Conservation (phyloP, 441 rosid species). For the Arabidopsis hybrid region DNA sequence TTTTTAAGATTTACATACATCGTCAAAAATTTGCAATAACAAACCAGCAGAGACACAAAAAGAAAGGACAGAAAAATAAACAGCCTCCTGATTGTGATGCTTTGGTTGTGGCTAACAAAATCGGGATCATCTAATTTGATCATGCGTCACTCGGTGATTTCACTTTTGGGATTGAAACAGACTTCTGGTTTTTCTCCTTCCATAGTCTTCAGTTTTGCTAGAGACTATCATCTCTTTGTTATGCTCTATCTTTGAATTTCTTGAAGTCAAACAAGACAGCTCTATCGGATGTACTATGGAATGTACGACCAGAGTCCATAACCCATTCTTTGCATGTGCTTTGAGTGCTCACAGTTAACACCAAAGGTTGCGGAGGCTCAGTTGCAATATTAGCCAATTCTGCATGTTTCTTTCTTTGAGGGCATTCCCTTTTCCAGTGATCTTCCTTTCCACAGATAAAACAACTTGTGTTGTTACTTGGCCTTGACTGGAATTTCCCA, state of each 20-base stretch:
- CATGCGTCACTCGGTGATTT: neutral
- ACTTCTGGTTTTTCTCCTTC: slow-evolving; percentile 8
- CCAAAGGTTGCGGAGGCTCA: too few relatives aligned
- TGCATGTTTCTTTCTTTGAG: too few relatives aligned
- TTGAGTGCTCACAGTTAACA: too few relatives aligned
- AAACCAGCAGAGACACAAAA: neutral
- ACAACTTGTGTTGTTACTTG: too few relatives aligned
- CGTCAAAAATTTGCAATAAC: neutral
- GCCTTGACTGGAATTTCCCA: too few relatives aligned
- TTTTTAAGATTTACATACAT: slow-evolving; percentile 12
- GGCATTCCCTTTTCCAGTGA: too few relatives aligned
- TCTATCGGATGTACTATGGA: too few relatives aligned
- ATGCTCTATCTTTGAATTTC: neutral
- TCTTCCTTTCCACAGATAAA: too few relatives aligned
- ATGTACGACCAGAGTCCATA: too few relatives aligned
- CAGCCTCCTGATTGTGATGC: slow-evolving; percentile 80
- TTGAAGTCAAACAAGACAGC: too few relatives aligned
- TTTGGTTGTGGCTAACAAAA: slow-evolving; percentile 93
- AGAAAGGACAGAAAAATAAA: neutral
- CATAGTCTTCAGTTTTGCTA: slow-evolving; percentile 39
- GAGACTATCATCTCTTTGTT: slow-evolving; percentile 3
- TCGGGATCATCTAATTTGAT: slow-evolving; percentile 71
- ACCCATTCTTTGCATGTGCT: too few relatives aligned
- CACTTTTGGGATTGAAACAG: slow-evolving; percentile 19
- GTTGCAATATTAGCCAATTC: too few relatives aligned